These are phyloP conservation scores for Herpotrichia juniperi DNA, from an alignment of 2,329 filamentous ascomycete species.

Conservation along the genomic window DNA sequence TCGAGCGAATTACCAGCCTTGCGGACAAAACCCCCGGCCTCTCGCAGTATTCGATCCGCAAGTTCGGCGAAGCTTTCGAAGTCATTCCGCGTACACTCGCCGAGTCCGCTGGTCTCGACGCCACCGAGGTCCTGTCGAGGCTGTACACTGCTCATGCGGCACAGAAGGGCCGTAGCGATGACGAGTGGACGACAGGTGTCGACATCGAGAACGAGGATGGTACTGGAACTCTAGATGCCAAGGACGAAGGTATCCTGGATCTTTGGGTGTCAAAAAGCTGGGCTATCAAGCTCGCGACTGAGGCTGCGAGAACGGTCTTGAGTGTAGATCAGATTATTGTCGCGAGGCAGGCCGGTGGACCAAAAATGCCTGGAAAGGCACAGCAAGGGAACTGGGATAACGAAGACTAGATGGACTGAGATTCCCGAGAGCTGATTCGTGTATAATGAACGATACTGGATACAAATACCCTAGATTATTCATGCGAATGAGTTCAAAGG, in stretches of 20 bases:
- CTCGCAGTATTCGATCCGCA: conserved; percentile 95
- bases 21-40: conserved; percentile 93
- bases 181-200: conserved; percentile 91
- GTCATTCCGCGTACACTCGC: conserved; percentile 93
- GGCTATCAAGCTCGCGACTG: conserved; percentile 96
- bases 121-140: conserved; percentile 92
- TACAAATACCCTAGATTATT: conserved; percentile 17
- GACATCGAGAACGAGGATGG: conserved; percentile 89
- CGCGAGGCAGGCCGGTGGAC: conserved; percentile 92
- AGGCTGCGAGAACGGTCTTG: conserved; percentile 89
- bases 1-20: conserved; percentile 87
- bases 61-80: conserved; percentile 97
- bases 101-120: conserved; percentile 93
- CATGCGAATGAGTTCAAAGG: too few relatives aligned
- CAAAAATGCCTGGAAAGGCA: conserved; percentile 95
- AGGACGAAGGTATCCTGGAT: conserved; percentile 88
- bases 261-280: conserved; percentile 90
- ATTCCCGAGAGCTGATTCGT: not conserved
- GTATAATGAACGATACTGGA: conserved; percentile 16
- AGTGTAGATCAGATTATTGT: conserved; percentile 99
- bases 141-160: conserved; percentile 88
- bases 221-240: conserved; percentile 82
- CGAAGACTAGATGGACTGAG: conserved; percentile 49
- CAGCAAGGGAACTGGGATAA: conserved; percentile 71
- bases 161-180: conserved; percentile 58